Evolutionary conservation across 495 filamentous ascomycete genomes (phyloP), one percentile per base, ranked within the genome.

Genomic region (Arthonia radiata): DNA sequence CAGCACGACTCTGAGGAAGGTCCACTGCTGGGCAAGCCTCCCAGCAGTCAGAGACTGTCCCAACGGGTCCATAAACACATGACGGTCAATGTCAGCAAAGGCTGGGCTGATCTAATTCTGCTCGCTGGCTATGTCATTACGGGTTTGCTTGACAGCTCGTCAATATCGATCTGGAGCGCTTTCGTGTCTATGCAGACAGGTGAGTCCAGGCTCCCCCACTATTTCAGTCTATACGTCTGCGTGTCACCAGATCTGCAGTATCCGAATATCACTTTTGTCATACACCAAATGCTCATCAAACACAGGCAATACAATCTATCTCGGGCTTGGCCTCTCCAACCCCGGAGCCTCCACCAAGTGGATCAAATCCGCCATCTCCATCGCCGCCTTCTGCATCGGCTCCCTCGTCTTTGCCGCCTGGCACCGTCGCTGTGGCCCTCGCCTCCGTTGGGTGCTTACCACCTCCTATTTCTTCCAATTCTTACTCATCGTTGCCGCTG

Each of bases 131-230:
- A 76, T 36, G 46, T 71, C 30, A 70, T 74, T 43, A 80, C 71
- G 5, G 73, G 73, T 2, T 47, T 80, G 1, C 55, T 80, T 4
- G 73, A 80, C 41, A 71, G 65, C 51, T 59, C 69, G 1, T 61
- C 70, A 5, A 64, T 74, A 26, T 67, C 62, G 15, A 67, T 67
- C 14, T 78, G 72, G 72, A 71, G 71, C 8, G 64, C 66, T 1
- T 78, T 80, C 37, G 71, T 73, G 14, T 71, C 64, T 36, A 78
- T 80, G 73, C 71, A 80, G 39, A 78, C 72, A 14, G 71, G 71
- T 53, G 24, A 15, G 32, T 18, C 15, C 31, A n/a, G n/a, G n/a
- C n/a, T n/a, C n/a, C n/a, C n/a, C n/a, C n/a, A n/a, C n/a, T n/a
- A n/a, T n/a, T n/a, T n/a, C n/a, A n/a, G n/a, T n/a, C n/a, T n/a